These are phyloP conservation scores for Colletotrichum theobromicola DNA, from an alignment of 2,329 filamentous ascomycete species.

Conservation along the genomic window DNA sequence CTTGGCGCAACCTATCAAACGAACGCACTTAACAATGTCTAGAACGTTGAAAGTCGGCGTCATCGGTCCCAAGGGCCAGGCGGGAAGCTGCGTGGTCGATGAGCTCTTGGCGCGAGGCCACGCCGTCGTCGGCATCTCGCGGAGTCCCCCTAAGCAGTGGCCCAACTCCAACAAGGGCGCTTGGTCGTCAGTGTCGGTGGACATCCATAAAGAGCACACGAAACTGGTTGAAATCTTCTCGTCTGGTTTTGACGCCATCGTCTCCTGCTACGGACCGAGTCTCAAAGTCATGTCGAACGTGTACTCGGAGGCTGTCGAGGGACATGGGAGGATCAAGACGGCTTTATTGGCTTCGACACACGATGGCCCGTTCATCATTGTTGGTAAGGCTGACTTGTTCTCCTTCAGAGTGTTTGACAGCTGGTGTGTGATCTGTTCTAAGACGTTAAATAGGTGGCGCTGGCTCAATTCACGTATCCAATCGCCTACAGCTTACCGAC, in stretches of 20 bases:
- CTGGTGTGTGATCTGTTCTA: neutral
- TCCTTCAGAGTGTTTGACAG: neutral
- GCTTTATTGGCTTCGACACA: neutral
- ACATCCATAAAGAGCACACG: neutral
- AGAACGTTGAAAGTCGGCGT: neutral
- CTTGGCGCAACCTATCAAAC: neutral
- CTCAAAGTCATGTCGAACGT: neutral
- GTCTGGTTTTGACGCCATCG: neutral
- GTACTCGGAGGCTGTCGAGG: neutral
- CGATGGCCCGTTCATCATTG: neutral
- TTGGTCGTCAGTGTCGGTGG: neutral
- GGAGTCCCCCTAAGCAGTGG: neutral
- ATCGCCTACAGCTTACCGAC: neutral
- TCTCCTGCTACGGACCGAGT: neutral
- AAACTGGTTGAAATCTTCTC: neutral
- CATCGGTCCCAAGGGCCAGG: neutral
- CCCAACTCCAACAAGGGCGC: neutral
- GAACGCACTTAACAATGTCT: neutral
- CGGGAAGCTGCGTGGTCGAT: neutral
- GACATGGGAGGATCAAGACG: neutral
- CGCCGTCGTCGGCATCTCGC: neutral
- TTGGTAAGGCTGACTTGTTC: neutral
- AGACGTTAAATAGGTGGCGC: neutral
- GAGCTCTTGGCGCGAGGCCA: neutral
- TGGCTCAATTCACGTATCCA: neutral